Evolutionary conservation across 345 rosid species (phyloP), one percentile per base, ranked within the genome.

Genomic region (Acer yangbiense): DNA sequence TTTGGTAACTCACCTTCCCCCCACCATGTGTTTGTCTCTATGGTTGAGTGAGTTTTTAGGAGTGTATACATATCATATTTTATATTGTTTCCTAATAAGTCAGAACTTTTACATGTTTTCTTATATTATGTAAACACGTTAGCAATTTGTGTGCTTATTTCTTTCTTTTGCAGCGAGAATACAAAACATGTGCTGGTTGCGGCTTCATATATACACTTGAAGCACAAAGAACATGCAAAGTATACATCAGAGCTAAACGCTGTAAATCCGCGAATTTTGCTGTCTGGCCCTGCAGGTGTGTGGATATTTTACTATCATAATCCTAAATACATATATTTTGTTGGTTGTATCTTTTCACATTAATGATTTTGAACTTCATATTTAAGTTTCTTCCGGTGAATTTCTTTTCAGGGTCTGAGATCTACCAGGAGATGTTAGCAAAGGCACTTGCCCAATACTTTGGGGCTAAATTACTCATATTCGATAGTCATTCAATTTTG

Each of bases 251-350:
- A 91, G 10, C 89, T 94, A 71, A 79, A 89, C 44, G 86, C 93
- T 66, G 86, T 94, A 66, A 87, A 89, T 79, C 98, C 98, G 25
- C 88, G 95, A 74, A 93, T 94, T 80, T 86, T 94, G 89, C 94
- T 94, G 39, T 94, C 98, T 77, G 97, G 98, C 67, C 98, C 98
- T 29, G 92, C 97, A 82, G 98, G 98, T 94, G 35, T 35, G 91
- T 78, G 73, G 21, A 54, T 74, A 6, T 35, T 74, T 18, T 68
- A 16, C 35, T 44, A 13, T 66, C 18, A 54, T 69, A 68, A 65
- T 25, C 9, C 61, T 11, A 65, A 48, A 29, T 35, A 21, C 54
- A 14, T 35, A n/a, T 44, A 21, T 41, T 48, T 23, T n/a, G 48
- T 35, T 61, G 27, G 35, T 32, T 74, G 29, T 43, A 21, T 50